Evolutionary conservation across 305 asterid species (phyloP).

Genomic region (Rubia tinctorum): DNA sequence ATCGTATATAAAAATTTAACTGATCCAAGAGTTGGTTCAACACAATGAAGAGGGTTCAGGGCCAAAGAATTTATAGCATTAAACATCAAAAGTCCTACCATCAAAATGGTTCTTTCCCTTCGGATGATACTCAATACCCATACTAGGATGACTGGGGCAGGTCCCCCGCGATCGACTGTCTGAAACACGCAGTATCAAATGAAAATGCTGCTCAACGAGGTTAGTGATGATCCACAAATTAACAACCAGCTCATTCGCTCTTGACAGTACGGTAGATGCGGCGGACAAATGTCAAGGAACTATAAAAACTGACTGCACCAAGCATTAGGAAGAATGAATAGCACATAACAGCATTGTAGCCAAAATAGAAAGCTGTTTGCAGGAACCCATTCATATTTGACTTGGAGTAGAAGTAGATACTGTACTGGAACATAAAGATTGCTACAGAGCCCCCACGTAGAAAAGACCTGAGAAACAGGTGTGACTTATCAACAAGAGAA

Average conservation of each 20-base stretch:
- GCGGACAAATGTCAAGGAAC: slow-evolving; percentile 57
- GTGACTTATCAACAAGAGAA: background rate
- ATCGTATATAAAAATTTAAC: no score
- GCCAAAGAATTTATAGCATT: background rate
- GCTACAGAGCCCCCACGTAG: slow-evolving; percentile 77
- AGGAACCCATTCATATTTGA: slow-evolving; percentile 72
- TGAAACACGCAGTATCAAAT: background rate
- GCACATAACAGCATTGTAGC: slow-evolving; percentile 69
- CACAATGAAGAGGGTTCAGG: background rate
- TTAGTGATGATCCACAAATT: background rate
- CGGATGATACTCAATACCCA: background rate
- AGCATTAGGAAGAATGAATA: slow-evolving; percentile 78
- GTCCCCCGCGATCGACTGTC: background rate
- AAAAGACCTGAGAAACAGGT: slow-evolving; percentile 57
- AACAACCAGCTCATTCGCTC: slow-evolving; percentile 48
- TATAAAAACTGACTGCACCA: slow-evolving; percentile 59
- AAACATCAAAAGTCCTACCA: background rate
- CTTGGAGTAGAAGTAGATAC: slow-evolving; percentile 53
- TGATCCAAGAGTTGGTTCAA: background rate
- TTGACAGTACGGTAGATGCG: slow-evolving; percentile 62
- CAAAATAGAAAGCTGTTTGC: slow-evolving; percentile 62
- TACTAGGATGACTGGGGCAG: background rate
- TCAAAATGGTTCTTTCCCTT: background rate
- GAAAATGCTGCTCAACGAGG: background rate
- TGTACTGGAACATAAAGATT: slow-evolving; percentile 59